Percentiles rank a stretch among this genome's conserved stretches.
Conservation (phyloP, 2,329 filamentous ascomycete species). For the Aschersonia sp. region DNA sequence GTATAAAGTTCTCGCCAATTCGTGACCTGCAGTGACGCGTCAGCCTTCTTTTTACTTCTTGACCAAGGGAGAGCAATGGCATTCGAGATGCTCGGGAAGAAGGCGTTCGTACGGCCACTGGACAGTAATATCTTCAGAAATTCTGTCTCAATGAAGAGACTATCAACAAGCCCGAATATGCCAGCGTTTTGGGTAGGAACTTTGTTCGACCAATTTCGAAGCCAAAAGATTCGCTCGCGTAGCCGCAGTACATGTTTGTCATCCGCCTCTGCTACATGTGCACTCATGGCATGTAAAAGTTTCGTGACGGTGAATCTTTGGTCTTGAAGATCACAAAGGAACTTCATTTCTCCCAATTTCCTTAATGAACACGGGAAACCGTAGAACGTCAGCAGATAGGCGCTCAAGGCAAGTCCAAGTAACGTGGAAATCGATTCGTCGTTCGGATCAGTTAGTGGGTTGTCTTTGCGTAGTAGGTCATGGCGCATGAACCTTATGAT, state of each 20-base stretch:
- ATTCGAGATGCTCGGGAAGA: neutral
- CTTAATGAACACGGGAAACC: conserved; percentile 37
- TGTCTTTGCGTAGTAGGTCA: conserved; percentile 41
- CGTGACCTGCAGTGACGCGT: conserved; percentile 32
- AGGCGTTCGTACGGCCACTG: conserved; percentile 37
- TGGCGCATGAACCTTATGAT: conserved; percentile 17
- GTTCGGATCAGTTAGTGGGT: conserved; percentile 49
- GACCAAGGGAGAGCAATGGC: neutral
- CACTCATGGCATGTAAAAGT: conserved; percentile 38
- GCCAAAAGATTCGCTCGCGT: conserved; percentile 55
- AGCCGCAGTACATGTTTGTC: conserved; percentile 49
- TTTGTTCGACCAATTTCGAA: conserved; percentile 52
- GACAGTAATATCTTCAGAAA: conserved; percentile 54
- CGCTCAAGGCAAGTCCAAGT: conserved; percentile 48
- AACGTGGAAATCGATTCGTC: conserved; percentile 41
- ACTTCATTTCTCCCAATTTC: conserved; percentile 45
- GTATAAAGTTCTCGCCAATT: conserved; percentile 48
- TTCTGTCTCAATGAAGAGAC: conserved; percentile 52
- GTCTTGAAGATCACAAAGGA: conserved; percentile 48
- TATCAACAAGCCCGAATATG: conserved; percentile 45
- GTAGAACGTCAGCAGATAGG: conserved; percentile 36
- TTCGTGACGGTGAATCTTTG: conserved; percentile 46
- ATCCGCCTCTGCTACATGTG: conserved; percentile 39
- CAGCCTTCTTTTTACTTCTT: conserved; percentile 1
- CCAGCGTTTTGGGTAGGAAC: conserved; percentile 27